phyloP scores from a whole-genome alignment of 2,329 filamentous ascomycete species.

The Penicillium sclerotiorum region DNA sequence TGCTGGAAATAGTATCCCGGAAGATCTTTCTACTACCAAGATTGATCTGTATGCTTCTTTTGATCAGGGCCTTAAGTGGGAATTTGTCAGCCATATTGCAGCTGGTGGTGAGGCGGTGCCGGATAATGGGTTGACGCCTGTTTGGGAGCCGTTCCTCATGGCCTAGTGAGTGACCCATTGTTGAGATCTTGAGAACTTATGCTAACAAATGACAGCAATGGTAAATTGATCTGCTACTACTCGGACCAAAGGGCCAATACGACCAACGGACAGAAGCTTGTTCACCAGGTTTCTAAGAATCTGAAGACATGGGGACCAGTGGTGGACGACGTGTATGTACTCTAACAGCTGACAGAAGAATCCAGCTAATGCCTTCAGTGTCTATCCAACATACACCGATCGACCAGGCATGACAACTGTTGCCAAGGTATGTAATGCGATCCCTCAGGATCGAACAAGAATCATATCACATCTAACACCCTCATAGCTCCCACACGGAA shows the following conservation, averaged over 20 bases:
- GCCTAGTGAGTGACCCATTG: slow-evolving; percentile 42
- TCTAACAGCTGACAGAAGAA: background rate
- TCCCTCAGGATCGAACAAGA: background rate
- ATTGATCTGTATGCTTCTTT: slow-evolving; percentile 70
- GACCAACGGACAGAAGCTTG: slow-evolving; percentile 67
- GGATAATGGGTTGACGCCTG: slow-evolving; percentile 66
- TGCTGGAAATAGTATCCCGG: slow-evolving; percentile 59
- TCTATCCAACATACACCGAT: slow-evolving; percentile 61
- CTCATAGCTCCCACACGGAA: slow-evolving; percentile 56
- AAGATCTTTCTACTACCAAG: slow-evolving; percentile 62
- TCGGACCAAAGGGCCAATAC: slow-evolving; percentile 69
- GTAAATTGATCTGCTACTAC: slow-evolving; percentile 67
- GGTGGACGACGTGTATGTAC: slow-evolving; percentile 58
- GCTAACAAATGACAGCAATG: slow-evolving; percentile 40
- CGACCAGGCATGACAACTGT: slow-evolving; percentile 71
- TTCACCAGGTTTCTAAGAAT: slow-evolving; percentile 65
- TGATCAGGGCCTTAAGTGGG: slow-evolving; percentile 65
- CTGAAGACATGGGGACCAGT: slow-evolving; percentile 63
- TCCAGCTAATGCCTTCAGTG: slow-evolving; percentile 13
- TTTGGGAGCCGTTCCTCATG: slow-evolving; percentile 73
- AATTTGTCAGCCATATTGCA: slow-evolving; percentile 68
- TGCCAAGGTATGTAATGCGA: slow-evolving; percentile 33
- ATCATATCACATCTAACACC: background rate
- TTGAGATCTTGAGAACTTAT: no score
- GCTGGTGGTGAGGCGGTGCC: slow-evolving; percentile 63